phyloP scores from a whole-genome alignment of 164 flowering plant species.

The Stephania japonica region DNA sequence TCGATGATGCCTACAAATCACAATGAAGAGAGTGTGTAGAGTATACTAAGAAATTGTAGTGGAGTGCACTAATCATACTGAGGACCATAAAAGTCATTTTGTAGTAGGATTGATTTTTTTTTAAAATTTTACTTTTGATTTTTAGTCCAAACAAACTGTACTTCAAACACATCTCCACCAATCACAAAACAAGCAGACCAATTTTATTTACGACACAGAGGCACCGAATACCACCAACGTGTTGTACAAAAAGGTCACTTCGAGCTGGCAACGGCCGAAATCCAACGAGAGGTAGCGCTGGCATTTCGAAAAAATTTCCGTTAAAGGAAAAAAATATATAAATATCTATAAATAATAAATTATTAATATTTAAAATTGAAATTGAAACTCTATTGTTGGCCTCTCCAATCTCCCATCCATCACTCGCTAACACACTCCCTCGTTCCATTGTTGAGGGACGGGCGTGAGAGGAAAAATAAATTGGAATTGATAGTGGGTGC shows the following conservation, averaged over 20 bases:
- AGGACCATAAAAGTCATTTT: no score
- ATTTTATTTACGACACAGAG: neutral
- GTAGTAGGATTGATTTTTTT: no score
- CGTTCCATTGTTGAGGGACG: neutral
- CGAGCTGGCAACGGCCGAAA: constrained; percentile 1
- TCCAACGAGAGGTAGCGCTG: neutral
- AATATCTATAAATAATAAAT: no score
- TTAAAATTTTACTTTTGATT: no score
- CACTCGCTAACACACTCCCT: neutral
- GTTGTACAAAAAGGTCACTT: neutral
- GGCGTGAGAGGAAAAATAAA: neutral
- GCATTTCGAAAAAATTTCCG: neutral
- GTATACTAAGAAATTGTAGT: no score
- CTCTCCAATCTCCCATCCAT: neutral
- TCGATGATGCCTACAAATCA: no score
- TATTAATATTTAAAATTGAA: neutral
- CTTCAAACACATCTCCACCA: neutral
- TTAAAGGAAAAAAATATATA: neutral
- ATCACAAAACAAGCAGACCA: neutral
- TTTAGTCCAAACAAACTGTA: neutral
- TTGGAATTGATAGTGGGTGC: neutral
- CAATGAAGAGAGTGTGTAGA: no score
- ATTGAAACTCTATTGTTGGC: neutral
- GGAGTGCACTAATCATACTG: no score
- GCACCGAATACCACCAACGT: neutral